These are phyloP conservation scores for Cardamine occulta DNA, from an alignment of 345 rosid species.

Conservation along the genomic window DNA sequence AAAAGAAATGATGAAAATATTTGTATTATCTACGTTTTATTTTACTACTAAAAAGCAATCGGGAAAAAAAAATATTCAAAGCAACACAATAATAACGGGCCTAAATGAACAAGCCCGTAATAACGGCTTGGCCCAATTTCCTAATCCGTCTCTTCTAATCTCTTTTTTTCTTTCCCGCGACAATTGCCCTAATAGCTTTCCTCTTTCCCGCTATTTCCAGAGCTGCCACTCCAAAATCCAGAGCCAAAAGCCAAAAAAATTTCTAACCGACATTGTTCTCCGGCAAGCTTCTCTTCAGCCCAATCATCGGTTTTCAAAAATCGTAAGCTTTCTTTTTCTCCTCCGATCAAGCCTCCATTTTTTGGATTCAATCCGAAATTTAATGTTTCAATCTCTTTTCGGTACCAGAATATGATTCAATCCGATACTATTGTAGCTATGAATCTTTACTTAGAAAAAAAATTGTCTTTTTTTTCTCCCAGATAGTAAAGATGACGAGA, in stretches of 20 bases:
- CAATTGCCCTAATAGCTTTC: conserved; percentile 16
- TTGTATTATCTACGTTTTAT: no score
- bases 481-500: conserved; percentile 46
- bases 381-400: no score
- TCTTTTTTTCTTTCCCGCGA: conserved; percentile 21
- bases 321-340: conserved; percentile 14
- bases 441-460: not conserved
- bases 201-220: conserved; percentile 32
- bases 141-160: not conserved
- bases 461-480: not conserved
- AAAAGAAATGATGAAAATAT: not conserved
- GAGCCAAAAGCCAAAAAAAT: conserved; percentile 3
- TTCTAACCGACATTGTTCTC: not conserved
- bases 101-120: not conserved
- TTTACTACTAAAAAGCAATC: no score
- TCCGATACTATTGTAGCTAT: no score
- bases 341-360: not conserved
- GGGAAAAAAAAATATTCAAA: not conserved
- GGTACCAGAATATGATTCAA: no score
- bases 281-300: not conserved
- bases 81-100: not conserved
- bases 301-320: not conserved
- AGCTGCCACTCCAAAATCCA: not conserved
- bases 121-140: not conserved
- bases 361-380: not conserved